Conservation (phyloP, 768 basidiomycete genomes). For the Tylopilus rubrobrunneus region DNA sequence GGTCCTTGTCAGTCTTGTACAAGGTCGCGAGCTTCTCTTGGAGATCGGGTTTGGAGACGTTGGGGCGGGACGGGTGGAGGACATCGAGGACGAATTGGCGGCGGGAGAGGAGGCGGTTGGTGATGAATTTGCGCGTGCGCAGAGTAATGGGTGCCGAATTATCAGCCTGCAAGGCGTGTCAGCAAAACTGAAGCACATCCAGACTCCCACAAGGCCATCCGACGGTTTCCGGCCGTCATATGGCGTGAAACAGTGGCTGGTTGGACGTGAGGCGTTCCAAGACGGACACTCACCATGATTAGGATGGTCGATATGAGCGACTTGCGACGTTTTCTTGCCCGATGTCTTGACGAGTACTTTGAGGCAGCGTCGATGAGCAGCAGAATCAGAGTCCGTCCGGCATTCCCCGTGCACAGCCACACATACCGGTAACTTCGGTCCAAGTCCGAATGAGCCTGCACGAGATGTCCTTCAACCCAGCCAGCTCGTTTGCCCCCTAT, state of each 20-base stretch:
- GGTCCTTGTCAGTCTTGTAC: constrained; percentile 90
- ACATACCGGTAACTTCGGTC: background rate
- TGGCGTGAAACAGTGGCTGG: constrained; percentile 4
- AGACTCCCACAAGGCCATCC: constrained; percentile 23
- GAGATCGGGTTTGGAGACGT: constrained; percentile 89
- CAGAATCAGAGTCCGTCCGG: constrained; percentile 39
- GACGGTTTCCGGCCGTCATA: constrained; percentile 9
- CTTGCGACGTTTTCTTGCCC: constrained; percentile 23
- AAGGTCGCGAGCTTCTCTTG: constrained; percentile 86
- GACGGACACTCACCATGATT: constrained; percentile 36
- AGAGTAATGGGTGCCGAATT: constrained; percentile 85
- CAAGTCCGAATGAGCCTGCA: background rate
- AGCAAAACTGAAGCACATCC: constrained; percentile 22
- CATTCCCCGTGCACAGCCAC: constrained; percentile 37
- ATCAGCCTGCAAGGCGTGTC: constrained; percentile 55
- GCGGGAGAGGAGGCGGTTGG: constrained; percentile 94
- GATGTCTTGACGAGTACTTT: constrained; percentile 26
- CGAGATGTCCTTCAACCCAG: constrained; percentile 6
- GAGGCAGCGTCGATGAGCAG: constrained; percentile 4
- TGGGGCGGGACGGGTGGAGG: constrained; percentile 92
- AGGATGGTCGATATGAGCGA: constrained; percentile 14
- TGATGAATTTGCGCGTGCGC: constrained; percentile 98
- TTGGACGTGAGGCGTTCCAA: constrained; percentile 6
- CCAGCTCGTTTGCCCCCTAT: constrained; percentile 59
- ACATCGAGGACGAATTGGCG: constrained; percentile 95